phyloP scores from a whole-genome alignment of 208 protist species.

The Porcisia hertigi region DNA sequence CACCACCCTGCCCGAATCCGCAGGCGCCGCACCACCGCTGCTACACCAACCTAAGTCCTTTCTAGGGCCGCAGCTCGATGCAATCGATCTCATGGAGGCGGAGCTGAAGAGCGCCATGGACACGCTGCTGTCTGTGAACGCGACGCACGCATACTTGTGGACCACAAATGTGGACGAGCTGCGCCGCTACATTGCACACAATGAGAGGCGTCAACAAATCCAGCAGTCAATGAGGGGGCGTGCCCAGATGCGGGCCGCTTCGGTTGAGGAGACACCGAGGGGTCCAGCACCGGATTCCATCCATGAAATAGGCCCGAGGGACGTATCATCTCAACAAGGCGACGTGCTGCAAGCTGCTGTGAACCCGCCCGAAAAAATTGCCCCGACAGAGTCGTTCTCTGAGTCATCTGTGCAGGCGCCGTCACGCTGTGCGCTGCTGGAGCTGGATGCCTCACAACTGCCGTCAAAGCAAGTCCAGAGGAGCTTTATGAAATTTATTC shows the following conservation, averaged over 20 bases:
- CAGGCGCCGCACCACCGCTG: constrained; percentile 21
- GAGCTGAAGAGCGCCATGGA: constrained; percentile 37
- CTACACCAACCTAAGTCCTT: constrained; percentile 40
- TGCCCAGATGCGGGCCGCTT: constrained; percentile 29
- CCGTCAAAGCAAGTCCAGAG: constrained; percentile 35
- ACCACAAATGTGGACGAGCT: constrained; percentile 43
- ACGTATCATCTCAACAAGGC: background rate
- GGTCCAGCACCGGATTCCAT: background rate
- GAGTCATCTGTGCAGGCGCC: constrained; percentile 8
- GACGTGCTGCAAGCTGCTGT: background rate
- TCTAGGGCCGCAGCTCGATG: constrained; percentile 30
- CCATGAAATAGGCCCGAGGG: background rate
- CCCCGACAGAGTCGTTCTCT: background rate
- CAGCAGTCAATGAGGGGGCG: constrained; percentile 29
- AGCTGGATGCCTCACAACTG: constrained; percentile 25
- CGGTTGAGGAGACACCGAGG: background rate
- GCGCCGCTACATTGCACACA: constrained; percentile 34
- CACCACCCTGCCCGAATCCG: constrained; percentile 22
- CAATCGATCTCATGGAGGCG: constrained; percentile 26
- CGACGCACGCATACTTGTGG: constrained; percentile 46
- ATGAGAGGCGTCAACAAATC: constrained; percentile 25
- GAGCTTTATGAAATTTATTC: constrained; percentile 66
- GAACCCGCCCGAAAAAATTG: background rate
- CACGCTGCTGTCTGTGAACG: constrained; percentile 39
- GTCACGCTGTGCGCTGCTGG: constrained; percentile 27